phyloP scores from a whole-genome alignment of 2,329 filamentous ascomycete species.

The Mycosphaerella sp. region DNA sequence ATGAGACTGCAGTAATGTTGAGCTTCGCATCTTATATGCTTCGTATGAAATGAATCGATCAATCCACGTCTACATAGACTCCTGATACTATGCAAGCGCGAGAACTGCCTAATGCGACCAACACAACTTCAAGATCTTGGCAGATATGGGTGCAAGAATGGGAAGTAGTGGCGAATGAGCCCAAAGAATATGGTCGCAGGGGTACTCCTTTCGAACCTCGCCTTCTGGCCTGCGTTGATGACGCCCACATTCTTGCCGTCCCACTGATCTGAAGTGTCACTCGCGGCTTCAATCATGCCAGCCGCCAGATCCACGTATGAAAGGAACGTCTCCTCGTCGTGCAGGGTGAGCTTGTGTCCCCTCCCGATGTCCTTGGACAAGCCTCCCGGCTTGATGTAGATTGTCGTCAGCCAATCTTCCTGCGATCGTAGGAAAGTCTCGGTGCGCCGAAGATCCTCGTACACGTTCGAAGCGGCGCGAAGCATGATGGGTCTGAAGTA shows the following conservation, averaged over 20 bases:
- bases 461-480: conserved; percentile 26
- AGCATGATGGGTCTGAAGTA: conserved; percentile 13
- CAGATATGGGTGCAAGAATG: conserved; percentile 6
- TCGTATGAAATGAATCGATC: not conserved
- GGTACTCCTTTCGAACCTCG: conserved; percentile 34
- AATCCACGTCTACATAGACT: not conserved
- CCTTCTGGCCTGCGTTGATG: conserved; percentile 29
- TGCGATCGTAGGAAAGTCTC: conserved; percentile 38
- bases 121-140: not conserved
- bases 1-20: no score
- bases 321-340: conserved; percentile 37
- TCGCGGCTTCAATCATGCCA: conserved; percentile 45
- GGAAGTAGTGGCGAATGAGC: conserved; percentile 8
- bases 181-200: conserved; percentile 4
- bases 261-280: conserved; percentile 4
- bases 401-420: conserved; percentile 35
- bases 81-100: not conserved
- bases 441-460: conserved; percentile 35
- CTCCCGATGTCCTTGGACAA: conserved; percentile 35
- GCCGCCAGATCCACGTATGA: conserved; percentile 44
- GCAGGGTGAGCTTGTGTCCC: conserved; percentile 40
- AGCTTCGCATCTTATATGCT: not conserved
- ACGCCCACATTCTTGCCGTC: conserved; percentile 27
- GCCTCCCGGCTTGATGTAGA: conserved; percentile 43
- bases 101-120: not conserved